A percentile compares a stretch with the other conserved stretches of the same genome.
phyloP scores from a whole-genome alignment of 164 flowering plant species.

The Nymphaea colorata region DNA sequence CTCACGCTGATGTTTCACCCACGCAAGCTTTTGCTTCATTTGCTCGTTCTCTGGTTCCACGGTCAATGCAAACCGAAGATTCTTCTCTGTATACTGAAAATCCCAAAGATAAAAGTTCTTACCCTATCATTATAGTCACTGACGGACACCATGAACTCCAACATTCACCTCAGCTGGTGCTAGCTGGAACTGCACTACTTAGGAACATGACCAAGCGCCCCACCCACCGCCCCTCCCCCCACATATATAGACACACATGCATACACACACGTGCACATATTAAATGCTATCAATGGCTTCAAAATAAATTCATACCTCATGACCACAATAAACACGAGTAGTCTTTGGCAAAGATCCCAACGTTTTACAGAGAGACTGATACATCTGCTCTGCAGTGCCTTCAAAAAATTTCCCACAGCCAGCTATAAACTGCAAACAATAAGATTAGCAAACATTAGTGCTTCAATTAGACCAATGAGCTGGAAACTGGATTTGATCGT shows the following conservation, averaged over 20 bases:
- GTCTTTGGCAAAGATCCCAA: conserved; percentile 80
- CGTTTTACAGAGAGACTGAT: conserved; percentile 82
- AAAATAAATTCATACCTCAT: conserved; percentile 53
- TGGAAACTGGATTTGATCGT: too few species aligned
- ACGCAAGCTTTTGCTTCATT: conserved; percentile 50
- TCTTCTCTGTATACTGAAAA: conserved; percentile 87
- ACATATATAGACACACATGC: too few species aligned
- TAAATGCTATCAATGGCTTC: too few species aligned
- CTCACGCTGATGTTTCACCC: conserved; percentile 68
- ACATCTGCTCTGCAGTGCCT: conserved; percentile 95
- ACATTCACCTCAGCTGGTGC: too few species aligned
- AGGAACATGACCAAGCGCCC: too few species aligned
- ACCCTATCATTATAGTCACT: too few species aligned
- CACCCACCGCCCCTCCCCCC: too few species aligned
- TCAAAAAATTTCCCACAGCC: conserved; percentile 95
- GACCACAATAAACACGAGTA: conserved; percentile 91
- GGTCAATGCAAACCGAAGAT: conserved; percentile 79
- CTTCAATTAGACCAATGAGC: too few species aligned
- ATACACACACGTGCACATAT: too few species aligned
- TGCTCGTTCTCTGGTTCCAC: conserved; percentile 74
- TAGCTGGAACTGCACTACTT: too few species aligned
- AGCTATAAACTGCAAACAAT: conserved; percentile 56
- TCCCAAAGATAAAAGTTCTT: too few species aligned
- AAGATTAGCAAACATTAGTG: neutral
- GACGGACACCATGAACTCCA: neutral